phyloP scores from a whole-genome alignment of 495 filamentous ascomycete genomes.

The Terfezia claveryi region DNA sequence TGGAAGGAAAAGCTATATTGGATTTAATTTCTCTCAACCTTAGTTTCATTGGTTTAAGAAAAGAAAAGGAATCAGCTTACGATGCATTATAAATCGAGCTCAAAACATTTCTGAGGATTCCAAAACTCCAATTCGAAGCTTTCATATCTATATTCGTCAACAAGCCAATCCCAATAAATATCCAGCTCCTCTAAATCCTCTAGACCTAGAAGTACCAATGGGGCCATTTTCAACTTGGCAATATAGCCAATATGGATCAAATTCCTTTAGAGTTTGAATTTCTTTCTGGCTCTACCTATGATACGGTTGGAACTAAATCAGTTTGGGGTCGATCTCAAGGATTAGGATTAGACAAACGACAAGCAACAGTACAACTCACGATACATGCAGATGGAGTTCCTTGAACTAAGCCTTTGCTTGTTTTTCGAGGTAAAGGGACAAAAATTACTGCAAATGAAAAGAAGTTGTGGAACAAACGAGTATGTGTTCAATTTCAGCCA shows the following conservation, averaged over 20 bases:
- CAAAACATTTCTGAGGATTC: background rate
- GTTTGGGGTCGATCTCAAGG: background rate
- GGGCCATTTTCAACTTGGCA: background rate
- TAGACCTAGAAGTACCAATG: background rate
- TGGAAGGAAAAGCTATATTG: background rate
- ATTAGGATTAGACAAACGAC: background rate
- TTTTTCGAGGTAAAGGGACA: background rate
- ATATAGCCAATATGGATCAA: no score
- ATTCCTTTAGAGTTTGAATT: background rate
- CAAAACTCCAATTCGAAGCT: background rate
- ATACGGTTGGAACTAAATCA: background rate
- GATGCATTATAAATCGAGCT: background rate
- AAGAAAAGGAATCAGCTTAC: background rate
- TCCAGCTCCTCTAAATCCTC: background rate
- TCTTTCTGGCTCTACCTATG: background rate
- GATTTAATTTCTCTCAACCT: background rate
- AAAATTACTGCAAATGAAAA: background rate
- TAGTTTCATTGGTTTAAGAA: background rate
- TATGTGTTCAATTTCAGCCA: background rate
- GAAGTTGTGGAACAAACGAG: background rate
- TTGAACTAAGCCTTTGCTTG: background rate
- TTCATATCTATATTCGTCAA: background rate
- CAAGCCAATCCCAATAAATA: background rate
- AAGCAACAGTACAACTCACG: background rate
- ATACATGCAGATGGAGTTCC: background rate